Base-by-base conservation (phyloP, 2,329 filamentous ascomycete species). In the Colletotrichum lupini region DNA sequence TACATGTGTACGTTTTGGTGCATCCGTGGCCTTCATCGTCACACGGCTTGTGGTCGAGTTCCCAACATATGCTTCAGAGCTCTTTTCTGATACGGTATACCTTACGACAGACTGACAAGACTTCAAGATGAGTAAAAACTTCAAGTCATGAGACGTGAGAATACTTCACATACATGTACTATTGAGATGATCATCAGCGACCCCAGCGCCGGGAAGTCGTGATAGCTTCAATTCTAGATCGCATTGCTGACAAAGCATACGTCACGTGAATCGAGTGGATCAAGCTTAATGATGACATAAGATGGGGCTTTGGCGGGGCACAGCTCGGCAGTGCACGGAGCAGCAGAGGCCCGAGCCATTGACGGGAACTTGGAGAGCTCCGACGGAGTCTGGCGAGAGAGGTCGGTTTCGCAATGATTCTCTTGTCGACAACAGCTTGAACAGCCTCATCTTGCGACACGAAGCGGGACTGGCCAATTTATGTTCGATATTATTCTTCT, bases 291-390 rank as follows among this genome's bases (percentile, higher is more conserved):
- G 53, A 58, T 62, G 58, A 28, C 16, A 42, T 22, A n/a, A n/a
- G 35, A 3, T n/a, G 22, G 35, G n/a, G 32, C 1, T 24, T n/a
- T 37, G 59, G 67, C 9, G 67, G 67, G 60, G 60, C 60, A 66
- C 16, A 46, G 24, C 53, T 37, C 60, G 52, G n/a, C 58, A 32
- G 37, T 24, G 68, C 68, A 61, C 62, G 24, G 68, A 60, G 49
- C 57, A 30, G 32, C 4, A 6, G 28, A 14, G 32, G 32, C 57
- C 56, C 30, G 26, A 60, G 60, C 56, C 28, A 26, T 62, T 42
- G 65, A 53, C 65, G 65, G 69, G 58, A 14, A 37, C 65, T 63
- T 68, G 69, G 69, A 72, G 69, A 72, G 69, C 69, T 68, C 69
- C 69, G 69, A 37, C 37, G 52, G 58, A 49, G 19, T 11, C 42